phyloP scores from a whole-genome alignment of 1,284 basidiomycete genomes.

The Rhodotorula sp. region DNA sequence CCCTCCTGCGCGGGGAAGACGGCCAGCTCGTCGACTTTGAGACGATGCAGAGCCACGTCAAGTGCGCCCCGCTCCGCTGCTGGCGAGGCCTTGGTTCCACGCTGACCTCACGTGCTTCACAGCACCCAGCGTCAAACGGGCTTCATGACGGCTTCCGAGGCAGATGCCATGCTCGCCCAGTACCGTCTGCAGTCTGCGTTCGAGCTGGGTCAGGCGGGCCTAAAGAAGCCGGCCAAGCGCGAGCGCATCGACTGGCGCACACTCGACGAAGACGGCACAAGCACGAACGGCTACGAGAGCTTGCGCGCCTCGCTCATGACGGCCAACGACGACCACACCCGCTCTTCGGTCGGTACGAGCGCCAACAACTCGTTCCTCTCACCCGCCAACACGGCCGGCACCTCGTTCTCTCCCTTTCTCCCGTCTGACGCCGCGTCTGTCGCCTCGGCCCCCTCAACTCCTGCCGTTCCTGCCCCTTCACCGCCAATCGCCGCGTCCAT shows the following conservation, averaged over 20 bases:
- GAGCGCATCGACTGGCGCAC: slow-evolving; percentile 28
- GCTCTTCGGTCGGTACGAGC: background rate
- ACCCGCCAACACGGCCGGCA: background rate
- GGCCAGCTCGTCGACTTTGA: slow-evolving; percentile 25
- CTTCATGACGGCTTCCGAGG: slow-evolving; percentile 21
- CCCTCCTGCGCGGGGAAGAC: slow-evolving; percentile 22
- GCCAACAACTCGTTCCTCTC: background rate
- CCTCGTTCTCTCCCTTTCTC: background rate
- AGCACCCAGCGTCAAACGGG: slow-evolving; percentile 29
- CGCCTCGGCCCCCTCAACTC: background rate
- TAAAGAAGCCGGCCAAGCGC: slow-evolving; percentile 7
- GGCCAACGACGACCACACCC: background rate
- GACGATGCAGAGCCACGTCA: slow-evolving; percentile 29
- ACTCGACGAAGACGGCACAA: background rate
- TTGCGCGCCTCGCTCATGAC: slow-evolving; percentile 1
- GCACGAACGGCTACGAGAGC: background rate
- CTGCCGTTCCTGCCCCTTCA: background rate
- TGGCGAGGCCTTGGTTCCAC: too few relatives aligned
- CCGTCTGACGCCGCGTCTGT: background rate
- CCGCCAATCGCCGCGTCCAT: background rate
- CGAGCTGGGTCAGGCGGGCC: background rate
- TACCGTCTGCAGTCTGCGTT: slow-evolving; percentile 21
- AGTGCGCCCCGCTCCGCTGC: slow-evolving; percentile 10
- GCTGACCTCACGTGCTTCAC: background rate
- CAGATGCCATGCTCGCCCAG: slow-evolving; percentile 31